Evolutionary conservation across 306 rosid genomes (phyloP), one percentile per base, ranked within the genome.

Genomic region (Vicia sativa): DNA sequence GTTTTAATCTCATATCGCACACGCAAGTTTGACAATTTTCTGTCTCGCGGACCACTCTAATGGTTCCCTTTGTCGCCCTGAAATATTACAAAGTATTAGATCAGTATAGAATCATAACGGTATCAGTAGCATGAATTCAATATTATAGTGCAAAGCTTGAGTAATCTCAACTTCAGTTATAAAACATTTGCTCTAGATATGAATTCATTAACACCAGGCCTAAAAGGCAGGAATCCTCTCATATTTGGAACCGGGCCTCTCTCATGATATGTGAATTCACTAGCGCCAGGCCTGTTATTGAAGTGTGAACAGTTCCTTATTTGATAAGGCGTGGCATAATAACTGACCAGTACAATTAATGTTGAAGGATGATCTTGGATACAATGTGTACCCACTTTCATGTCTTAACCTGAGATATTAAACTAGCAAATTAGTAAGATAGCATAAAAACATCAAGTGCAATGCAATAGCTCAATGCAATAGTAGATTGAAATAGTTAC

Each of bases 41-140:
- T n/a, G n/a, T n/a, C n/a, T n/a, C n/a, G n/a, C n/a, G n/a, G 97
- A 81, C 99, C 99, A 93, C 68, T 87, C 96, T 61, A 93, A 78
- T 21, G 91, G 89, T 67, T 82, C 81, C 45, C 70, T 74, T 56
- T 84, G 87, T 54, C 79, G 81, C 78, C 97, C 99, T 93, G 84
- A 60, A 85, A 80, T 49, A 72, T 5, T 28, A 41, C 42, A 65
- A 72, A 26, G 38, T 67, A 37, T 39, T 68, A 56, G 55, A 63
- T 76, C 49, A 79, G 65, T 21, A 72, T 61, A 65, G 53, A 78
- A 75, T 62, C 21, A 59, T 55, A 31, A 62, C 62, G 23, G 29
- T 29, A n/a, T 11, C 45, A 10, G 72, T 26, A 15, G 6, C 0
- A 38, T 3, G 71, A 6, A 41, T 54, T 64, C 2, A 16, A 54